Conservation (phyloP, 805 yeast species). For the Cyberlindnera maritima region DNA sequence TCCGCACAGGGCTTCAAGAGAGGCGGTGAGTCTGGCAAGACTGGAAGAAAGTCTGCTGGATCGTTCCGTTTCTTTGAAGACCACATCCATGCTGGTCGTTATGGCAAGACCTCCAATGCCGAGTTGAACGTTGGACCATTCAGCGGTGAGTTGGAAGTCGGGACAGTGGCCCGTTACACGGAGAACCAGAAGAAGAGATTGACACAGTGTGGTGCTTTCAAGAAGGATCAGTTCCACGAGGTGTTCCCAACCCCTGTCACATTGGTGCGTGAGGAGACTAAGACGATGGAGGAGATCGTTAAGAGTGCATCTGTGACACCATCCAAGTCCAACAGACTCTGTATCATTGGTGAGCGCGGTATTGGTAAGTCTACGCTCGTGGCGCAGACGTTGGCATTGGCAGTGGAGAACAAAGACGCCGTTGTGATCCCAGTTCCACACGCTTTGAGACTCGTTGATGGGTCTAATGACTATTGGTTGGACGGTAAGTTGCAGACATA, state of each 20-base stretch:
- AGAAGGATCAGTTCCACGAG: slow-evolving; percentile 67
- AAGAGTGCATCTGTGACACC: slow-evolving; percentile 29
- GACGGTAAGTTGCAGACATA: slow-evolving; percentile 48
- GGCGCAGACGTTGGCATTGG: slow-evolving; percentile 65
- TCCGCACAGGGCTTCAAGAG: slow-evolving; percentile 18
- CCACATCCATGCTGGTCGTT: slow-evolving; percentile 27
- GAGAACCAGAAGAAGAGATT: slow-evolving; percentile 40
- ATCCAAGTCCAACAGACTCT: slow-evolving; percentile 45
- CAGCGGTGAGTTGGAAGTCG: slow-evolving; percentile 11
- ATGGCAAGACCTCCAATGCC: slow-evolving; percentile 19
- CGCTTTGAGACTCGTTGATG: slow-evolving; percentile 63
- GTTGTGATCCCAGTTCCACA: slow-evolving; percentile 63
- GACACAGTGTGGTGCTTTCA: slow-evolving; percentile 58
- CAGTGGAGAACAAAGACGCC: slow-evolving; percentile 37
- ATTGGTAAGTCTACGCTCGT: slow-evolving; percentile 75
- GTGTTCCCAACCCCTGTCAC: slow-evolving; percentile 59
- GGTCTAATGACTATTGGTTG: slow-evolving; percentile 63
- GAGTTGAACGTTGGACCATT: not conserved
- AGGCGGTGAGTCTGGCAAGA: slow-evolving; percentile 10
- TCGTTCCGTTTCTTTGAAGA: slow-evolving; percentile 21
- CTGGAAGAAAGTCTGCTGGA: slow-evolving; percentile 21
- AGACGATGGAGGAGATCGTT: slow-evolving; percentile 38
- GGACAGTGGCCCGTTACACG: slow-evolving; percentile 40
- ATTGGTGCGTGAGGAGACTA: slow-evolving; percentile 50
- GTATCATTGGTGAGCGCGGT: slow-evolving; percentile 70